A percentile compares a stretch with the other conserved stretches of the same genome.
Evolutionary conservation across 345 rosid species (phyloP).

Genomic region (Chamaenerion angustifolium): DNA sequence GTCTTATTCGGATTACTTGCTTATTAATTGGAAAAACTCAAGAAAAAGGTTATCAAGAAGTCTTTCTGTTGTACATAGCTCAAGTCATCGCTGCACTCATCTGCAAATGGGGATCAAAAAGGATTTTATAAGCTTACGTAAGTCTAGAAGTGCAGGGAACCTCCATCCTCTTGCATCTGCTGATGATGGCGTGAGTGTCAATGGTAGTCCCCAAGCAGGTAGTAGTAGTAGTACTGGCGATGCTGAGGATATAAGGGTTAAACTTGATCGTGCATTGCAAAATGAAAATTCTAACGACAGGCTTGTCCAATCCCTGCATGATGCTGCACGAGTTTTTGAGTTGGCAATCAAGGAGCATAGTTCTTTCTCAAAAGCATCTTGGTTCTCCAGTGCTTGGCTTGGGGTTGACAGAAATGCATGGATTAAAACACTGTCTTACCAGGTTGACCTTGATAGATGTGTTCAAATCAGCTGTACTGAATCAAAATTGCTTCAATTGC

Average conservation of each 20-base stretch:
- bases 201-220: conserved; percentile 44
- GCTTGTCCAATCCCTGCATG: conserved; percentile 75
- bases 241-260: conserved; percentile 61
- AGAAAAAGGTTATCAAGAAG: conserved; percentile 27
- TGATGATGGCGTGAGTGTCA: conserved; percentile 68
- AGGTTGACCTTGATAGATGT: conserved; percentile 29
- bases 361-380: conserved; percentile 38
- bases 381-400: conserved; percentile 89
- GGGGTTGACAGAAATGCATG: conserved; percentile 75
- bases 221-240: conserved; percentile 26
- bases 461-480: conserved; percentile 4
- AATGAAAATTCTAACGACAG: conserved; percentile 52
- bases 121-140: conserved; percentile 9
- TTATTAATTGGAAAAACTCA: conserved; percentile 32
- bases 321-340: conserved; percentile 80
- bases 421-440: conserved; percentile 82
- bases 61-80: conserved; percentile 21
- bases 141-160: conserved; percentile 24
- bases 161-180: conserved; percentile 39
- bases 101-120: conserved; percentile 18
- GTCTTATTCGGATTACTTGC: conserved; percentile 21
- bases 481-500: neutral
- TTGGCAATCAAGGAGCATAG: conserved; percentile 50
- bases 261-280: conserved; percentile 51
- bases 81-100: conserved; percentile 10